Percentiles rank a stretch among this genome's conserved stretches.
Evolutionary conservation across 2,329 filamentous ascomycete genomes (phyloP).

Genomic region (Herpomyces periplanetae): DNA sequence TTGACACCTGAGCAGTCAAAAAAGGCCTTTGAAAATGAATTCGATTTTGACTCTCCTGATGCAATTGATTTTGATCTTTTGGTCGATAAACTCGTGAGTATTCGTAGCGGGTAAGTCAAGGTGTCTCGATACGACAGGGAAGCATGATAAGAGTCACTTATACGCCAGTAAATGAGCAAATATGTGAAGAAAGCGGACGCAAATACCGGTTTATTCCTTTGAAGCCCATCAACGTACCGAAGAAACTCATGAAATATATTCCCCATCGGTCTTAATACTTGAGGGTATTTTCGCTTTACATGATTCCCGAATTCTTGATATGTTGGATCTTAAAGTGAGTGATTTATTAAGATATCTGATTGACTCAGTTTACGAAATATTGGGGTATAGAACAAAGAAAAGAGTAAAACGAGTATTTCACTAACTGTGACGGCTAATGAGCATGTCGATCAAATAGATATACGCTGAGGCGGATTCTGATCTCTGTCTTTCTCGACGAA

Average conservation of each 20-base stretch:
- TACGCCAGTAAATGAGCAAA: too few species aligned
- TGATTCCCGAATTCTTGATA: conserved; percentile 40
- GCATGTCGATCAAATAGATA: too few species aligned
- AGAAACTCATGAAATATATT: conserved; percentile 60
- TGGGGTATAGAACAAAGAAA: too few species aligned
- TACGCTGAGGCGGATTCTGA: conserved; percentile 90
- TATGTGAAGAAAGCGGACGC: conserved; percentile 36
- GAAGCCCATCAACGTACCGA: conserved; percentile 44
- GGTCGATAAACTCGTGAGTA: conserved; percentile 18
- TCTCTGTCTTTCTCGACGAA: conserved; percentile 53
- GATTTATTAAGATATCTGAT: background rate
- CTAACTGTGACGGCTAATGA: too few species aligned
- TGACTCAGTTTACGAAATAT: background rate
- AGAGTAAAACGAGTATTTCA: too few species aligned
- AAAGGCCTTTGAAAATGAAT: conserved; percentile 55
- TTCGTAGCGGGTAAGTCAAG: background rate
- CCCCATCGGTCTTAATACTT: conserved; percentile 67
- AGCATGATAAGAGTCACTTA: conserved; percentile 2
- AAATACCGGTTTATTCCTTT: conserved; percentile 85
- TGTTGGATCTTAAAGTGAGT: conserved; percentile 53
- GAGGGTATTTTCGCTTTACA: conserved; percentile 89
- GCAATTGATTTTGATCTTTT: conserved; percentile 79
- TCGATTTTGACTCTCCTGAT: conserved; percentile 74
- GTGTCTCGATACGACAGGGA: conserved; percentile 3
- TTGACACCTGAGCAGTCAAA: conserved; percentile 36